A percentile compares a stretch with the other conserved stretches of the same genome.
Evolutionary conservation across 2,329 filamentous ascomycete genomes (phyloP).

Genomic region (Pestalotiopsis sp.): DNA sequence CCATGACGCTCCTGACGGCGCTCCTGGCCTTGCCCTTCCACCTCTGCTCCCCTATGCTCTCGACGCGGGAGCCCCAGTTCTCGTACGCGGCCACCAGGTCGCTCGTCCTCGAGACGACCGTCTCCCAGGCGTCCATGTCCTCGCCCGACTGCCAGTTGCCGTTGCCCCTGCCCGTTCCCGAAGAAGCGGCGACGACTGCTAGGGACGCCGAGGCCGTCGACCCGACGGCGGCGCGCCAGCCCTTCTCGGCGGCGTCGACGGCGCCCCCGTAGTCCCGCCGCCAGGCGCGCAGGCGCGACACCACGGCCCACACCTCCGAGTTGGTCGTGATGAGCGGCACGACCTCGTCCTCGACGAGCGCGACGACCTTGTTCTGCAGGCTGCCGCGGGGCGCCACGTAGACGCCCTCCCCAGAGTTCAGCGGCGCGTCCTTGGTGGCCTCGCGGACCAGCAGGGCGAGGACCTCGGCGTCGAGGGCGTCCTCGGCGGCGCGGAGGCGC

Average conservation of each 20-base stretch:
- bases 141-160: conserved; percentile 50
- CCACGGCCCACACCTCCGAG: conserved; percentile 74
- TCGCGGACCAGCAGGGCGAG: conserved; percentile 74
- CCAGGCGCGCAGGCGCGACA: conserved; percentile 75
- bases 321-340: conserved; percentile 83
- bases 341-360: conserved; percentile 74
- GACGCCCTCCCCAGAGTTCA: conserved; percentile 21
- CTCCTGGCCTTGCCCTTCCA: conserved; percentile 91
- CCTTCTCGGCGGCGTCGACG: conserved; percentile 84
- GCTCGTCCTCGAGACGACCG: conserved; percentile 77
- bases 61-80: conserved; percentile 69
- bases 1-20: conserved; percentile 81
- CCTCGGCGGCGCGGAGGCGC: conserved; percentile 76
- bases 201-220: conserved; percentile 40
- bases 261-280: conserved; percentile 70
- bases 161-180: conserved; percentile 34
- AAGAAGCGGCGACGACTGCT: conserved; percentile 31
- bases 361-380: conserved; percentile 63
- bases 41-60: conserved; percentile 67
- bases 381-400: conserved; percentile 59
- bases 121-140: conserved; percentile 67
- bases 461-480: conserved; percentile 75
- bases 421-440: conserved; percentile 45
- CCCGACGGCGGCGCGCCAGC: conserved; percentile 74
- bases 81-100: conserved; percentile 83